Base-by-base conservation (phyloP, 2,329 filamentous ascomycete species). In the Fusarium illudens region DNA sequence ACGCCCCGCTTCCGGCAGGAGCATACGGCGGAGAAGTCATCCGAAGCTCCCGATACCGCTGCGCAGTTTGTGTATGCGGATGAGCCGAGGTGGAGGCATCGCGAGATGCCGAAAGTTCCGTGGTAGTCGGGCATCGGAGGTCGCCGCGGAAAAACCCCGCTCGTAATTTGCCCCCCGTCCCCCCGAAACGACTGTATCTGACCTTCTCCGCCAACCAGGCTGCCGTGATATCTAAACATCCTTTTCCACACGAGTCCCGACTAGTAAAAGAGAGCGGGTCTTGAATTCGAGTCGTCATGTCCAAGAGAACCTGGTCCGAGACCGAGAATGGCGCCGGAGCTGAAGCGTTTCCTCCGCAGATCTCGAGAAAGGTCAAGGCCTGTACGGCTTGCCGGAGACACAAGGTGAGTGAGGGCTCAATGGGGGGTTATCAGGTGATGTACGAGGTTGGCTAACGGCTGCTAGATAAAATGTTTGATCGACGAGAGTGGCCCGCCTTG, bases 381-480 rank as follows among this genome's bases (percentile, higher is more conserved):
- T 80, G 78, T 56, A 75, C 78, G 12, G 74, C 77, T 29, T 80
- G 78, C 55, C 70, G 78, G 27, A 79, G 77, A 60, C 78, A 79
- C 46, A 80, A 80, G 69, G 78, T 78, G 32, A 22, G 57, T 34
- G 22, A 44, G 39, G 3, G 39, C 10, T 19, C 29, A 22, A 15
- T 25, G 12, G 37, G 22, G 12, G 37, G 22, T 6, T 11, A 4
- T 6, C 25, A 27, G n/a, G 22, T 27, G 15, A 46, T 4, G 39
- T 15, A 10, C 7, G 0, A 17, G 2, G 1, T 46, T 33, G n/a
- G 32, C n/a, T 25, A 57, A 15, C 7, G 22, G 15, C 15, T 9
- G 11, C 7, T 27, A 79, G 78, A 79, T 80, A 37, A 78, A 78
- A 58, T 80, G 78, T 55, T 58, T 79, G 33, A 80, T 80, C 72